Conservation (phyloP, 2,329 filamentous ascomycete genomes). For the Neopestalotiopsis clavispora region DNA sequence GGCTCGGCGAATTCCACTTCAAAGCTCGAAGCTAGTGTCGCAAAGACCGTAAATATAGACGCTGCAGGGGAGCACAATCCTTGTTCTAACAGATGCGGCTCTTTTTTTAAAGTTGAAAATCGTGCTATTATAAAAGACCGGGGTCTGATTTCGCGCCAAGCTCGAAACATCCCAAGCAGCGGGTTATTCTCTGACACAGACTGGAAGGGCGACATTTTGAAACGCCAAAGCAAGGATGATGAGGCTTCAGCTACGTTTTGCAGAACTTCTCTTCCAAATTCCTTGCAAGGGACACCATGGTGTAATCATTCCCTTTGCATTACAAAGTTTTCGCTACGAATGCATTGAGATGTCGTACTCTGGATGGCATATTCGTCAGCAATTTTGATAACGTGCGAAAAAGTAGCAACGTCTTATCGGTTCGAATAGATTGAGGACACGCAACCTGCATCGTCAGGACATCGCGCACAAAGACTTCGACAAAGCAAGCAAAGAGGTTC, state of each 20-base stretch:
- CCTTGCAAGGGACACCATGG: neutral
- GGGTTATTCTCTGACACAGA: constrained; percentile 4
- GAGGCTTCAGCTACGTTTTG: constrained; percentile 1
- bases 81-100: constrained; percentile 8
- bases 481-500: neutral
- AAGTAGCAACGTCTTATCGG: neutral
- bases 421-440: neutral
- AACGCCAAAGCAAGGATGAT: constrained; percentile 8
- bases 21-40: neutral
- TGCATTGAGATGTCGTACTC: constrained; percentile 5
- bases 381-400: neutral
- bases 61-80: neutral
- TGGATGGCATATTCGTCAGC: constrained; percentile 6
- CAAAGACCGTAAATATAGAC: neutral
- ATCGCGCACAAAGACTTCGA: too few species aligned
- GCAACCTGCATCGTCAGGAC: neutral
- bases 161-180: constrained; percentile 11
- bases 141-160: constrained; percentile 6
- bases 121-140: neutral
- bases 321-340: neutral
- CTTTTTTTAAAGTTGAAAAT: neutral
- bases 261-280: neutral
- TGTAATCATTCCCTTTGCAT: neutral
- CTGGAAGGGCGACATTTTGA: constrained; percentile 1
- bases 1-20: neutral